Conservation (phyloP, 352 stramenopile genomes). For the Pythium graminicola region DNA sequence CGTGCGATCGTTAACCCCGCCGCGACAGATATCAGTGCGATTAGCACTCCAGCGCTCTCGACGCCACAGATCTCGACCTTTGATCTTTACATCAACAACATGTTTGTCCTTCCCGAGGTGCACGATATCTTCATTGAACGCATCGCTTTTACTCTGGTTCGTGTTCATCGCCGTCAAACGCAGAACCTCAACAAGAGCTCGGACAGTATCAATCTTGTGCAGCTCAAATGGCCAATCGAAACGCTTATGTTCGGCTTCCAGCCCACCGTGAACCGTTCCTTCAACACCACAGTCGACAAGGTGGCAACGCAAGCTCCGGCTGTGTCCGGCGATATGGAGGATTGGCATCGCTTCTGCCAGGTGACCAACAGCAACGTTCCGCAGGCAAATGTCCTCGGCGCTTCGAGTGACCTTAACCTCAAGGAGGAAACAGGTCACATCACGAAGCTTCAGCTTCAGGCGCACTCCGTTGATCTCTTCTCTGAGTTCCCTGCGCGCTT, state of each 20-base stretch:
- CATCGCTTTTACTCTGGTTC: constrained; percentile 12
- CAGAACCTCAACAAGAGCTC: constrained; percentile 16
- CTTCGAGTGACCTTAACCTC: constrained; percentile 1
- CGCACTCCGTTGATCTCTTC: constrained; percentile 14
- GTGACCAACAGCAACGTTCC: background rate
- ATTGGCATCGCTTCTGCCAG: constrained; percentile 1
- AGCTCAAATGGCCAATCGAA: constrained; percentile 17
- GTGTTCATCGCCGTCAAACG: constrained; percentile 12
- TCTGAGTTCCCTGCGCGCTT: constrained; percentile 6
- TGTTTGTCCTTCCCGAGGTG: constrained; percentile 12
- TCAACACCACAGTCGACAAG: constrained; percentile 4
- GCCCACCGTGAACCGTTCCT: constrained; percentile 5
- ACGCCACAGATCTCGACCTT: constrained; percentile 9
- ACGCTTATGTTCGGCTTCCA: constrained; percentile 12
- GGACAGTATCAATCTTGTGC: constrained; percentile 14
- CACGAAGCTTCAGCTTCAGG: constrained; percentile 10
- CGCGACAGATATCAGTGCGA: background rate
- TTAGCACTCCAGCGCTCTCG: background rate
- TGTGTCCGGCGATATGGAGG: background rate
- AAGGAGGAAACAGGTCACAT: constrained; percentile 2
- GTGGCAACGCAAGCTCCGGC: background rate
- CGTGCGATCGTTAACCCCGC: background rate
- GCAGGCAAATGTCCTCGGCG: background rate
- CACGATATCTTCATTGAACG: constrained; percentile 20
- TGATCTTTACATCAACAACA: constrained; percentile 3